These are phyloP conservation scores for Clarireedia paspali DNA, from an alignment of 2,329 filamentous ascomycete species.

Conservation along the genomic window DNA sequence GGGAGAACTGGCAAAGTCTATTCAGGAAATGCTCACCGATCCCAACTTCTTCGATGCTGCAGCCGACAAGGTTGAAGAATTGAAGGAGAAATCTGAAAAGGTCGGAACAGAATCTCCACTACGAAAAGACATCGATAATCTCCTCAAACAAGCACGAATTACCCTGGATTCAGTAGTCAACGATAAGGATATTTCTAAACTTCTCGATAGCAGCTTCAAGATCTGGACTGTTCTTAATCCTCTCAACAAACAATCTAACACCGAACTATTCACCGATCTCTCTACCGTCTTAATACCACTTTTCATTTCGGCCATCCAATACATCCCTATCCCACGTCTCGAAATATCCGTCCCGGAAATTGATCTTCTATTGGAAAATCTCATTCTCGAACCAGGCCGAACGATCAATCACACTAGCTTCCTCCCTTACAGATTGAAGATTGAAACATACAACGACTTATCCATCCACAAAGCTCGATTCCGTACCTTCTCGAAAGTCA, in stretches of 20 bases:
- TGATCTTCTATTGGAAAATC: constrained; percentile 81
- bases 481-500: constrained; percentile 54
- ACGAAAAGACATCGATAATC: constrained; percentile 62
- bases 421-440: constrained; percentile 72
- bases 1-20: constrained; percentile 60
- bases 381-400: constrained; percentile 80
- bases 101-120: constrained; percentile 61
- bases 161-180: constrained; percentile 62
- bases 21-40: constrained; percentile 78
- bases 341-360: constrained; percentile 78
- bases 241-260: constrained; percentile 54
- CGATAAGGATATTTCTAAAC: constrained; percentile 64
- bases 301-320: constrained; percentile 70
- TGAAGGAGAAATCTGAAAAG: constrained; percentile 51
- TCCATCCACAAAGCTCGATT: constrained; percentile 74
- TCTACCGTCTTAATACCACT: constrained; percentile 76
- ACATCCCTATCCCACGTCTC: constrained; percentile 82
- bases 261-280: constrained; percentile 65
- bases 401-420: constrained; percentile 85
- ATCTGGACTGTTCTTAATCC: constrained; percentile 66
- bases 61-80: constrained; percentile 40
- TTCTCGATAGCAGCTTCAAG: constrained; percentile 58
- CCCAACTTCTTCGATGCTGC: constrained; percentile 77
- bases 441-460: constrained; percentile 80
- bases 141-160: constrained; percentile 60